phyloP scores from a whole-genome alignment of 768 basidiomycete species.

The Macrolepiota fuliginosa region DNA sequence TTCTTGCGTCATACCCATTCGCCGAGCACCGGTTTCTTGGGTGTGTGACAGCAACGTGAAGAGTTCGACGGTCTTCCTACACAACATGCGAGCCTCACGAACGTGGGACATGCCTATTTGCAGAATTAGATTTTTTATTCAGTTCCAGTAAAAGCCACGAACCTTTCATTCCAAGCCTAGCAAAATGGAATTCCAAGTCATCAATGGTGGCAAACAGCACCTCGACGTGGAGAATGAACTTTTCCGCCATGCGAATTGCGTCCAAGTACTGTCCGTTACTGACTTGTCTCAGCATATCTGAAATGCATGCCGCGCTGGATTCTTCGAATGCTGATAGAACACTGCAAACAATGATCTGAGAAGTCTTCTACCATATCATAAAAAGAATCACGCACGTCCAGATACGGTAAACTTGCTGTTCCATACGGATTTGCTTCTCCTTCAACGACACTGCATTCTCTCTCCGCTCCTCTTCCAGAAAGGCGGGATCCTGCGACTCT shows the following conservation, averaged over 20 bases:
- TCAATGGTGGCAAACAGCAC: conserved; percentile 96
- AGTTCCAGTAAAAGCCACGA: conserved; percentile 21
- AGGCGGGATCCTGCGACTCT: conserved; percentile 49
- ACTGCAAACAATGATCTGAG: conserved; percentile 31
- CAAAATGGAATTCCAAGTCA: conserved; percentile 89
- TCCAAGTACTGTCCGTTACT: conserved; percentile 96
- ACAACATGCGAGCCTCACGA: conserved; percentile 96
- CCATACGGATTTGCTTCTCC: conserved; percentile 92
- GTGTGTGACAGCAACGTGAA: conserved; percentile 96
- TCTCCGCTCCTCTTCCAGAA: conserved; percentile 72
- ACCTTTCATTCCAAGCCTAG: conserved; percentile 83
- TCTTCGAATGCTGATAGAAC: conserved; percentile 98
- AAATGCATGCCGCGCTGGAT: conserved; percentile 98
- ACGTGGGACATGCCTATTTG: conserved; percentile 92
- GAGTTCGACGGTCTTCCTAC: conserved; percentile 97
- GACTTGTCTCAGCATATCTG: conserved; percentile 97
- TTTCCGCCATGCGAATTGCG: conserved; percentile 97
- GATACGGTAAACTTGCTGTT: conserved; percentile 96
- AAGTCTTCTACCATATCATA: conserved; percentile 3
- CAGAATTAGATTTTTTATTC: not conserved
- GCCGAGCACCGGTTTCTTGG: conserved; percentile 84
- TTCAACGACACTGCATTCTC: conserved; percentile 80
- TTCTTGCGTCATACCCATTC: conserved; percentile 97
- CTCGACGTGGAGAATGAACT: conserved; percentile 97
- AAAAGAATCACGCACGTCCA: conserved; percentile 78